Base-by-base conservation (phyloP, 1,284 basidiomycete genomes). In the Naganishia liquefaciens region DNA sequence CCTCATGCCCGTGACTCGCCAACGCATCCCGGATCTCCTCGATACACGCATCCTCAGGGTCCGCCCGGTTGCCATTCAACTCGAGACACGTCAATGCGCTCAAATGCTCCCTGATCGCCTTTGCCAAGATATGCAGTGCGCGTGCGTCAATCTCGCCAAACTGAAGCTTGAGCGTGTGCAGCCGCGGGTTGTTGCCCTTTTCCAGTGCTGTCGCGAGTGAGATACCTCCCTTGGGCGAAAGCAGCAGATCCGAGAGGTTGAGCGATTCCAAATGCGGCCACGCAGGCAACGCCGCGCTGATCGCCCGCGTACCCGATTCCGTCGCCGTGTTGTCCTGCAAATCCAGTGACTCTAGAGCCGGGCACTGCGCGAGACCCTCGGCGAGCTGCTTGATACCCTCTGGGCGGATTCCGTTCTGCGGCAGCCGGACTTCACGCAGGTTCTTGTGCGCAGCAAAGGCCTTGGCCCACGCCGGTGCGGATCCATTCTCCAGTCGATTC, bases 331-430 rank as follows among this genome's bases (percentile, higher is more conserved):
- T 99, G 79, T 99, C 95, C 79, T 97, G 93, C 60, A 99, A 80
- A 81, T 99, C 94, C 72, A 99, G 84, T 67, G 88, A 81, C 75
- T 88, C 83, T 64, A 99, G 81, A 53, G 82, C 80, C 1, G 82
- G 79, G 76, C 89, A 91, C 63, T 86, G 82, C 17, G 87, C 77
- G 49, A 99, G 80, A 2, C 93, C 95, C 37, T 80, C 75, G 25
- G 89, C 90, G 50, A 99, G 85, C 17, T 86, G 85, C n/a, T 84
- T 84, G 73, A 97, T 90, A 7, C 96, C 95, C 68, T 89, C 88
- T 88, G 92, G 93, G 69, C 94, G 84, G 73, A 99, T 98, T 2
- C 94, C 96, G 74, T 99, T 98, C 82, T 99, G 94, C 44, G 90
- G 91, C 87, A 99, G 89, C 70, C 89, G 85, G 42, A 99, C 89